Base-by-base conservation (phyloP, 2,329 filamentous ascomycete species). In the Pseudopyrenochaeta lycopersici region DNA sequence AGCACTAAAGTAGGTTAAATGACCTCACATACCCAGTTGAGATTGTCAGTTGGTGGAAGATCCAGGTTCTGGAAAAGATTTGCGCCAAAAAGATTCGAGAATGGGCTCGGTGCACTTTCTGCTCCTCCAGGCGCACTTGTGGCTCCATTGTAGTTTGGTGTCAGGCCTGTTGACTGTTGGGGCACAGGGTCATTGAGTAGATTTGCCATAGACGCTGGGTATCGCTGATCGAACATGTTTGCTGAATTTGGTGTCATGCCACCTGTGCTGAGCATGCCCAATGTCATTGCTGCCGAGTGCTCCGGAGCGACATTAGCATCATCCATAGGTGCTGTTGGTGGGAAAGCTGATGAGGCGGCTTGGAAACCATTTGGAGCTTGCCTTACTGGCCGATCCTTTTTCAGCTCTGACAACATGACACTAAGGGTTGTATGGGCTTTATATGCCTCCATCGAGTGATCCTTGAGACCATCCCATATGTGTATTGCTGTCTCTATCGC, bases 391-490 rank as follows among this genome's bases (percentile, higher is more conserved):
- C 67, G 70, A 9, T 83, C 80, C 50, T 77, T 79, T 65, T 84
- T 88, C 48, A 97, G 82, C 74, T 95, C 95, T 29, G 87, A 83
- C 39, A 98, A 78, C 85, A 98, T 92, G 46, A 97, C 87, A 18
- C 87, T 88, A n/a, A 98, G 80, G 20, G 94, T 84, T 36, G 86
- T 87, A 35, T 87, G 87, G 1, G 92, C 94, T 77, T 98, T 98
- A 78, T 88, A 93, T 0, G 93, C 92, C 63, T 98, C 94, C 78
- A 97, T 89, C 1, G 90, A 95, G 20, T 87, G 82, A 49, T 95
- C 89, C 2, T 88, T 85, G 10, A 92, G 81, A 9, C 86, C 86
- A 43, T 89, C 88, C 92, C 93, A 98, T 50, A 98, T 95, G 15
- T 84, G 81, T 40, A 86, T 84, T 7, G 90, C 90, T 15, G 83